Base-by-base conservation (phyloP, 768 basidiomycete species). In the Russula brevipes region DNA sequence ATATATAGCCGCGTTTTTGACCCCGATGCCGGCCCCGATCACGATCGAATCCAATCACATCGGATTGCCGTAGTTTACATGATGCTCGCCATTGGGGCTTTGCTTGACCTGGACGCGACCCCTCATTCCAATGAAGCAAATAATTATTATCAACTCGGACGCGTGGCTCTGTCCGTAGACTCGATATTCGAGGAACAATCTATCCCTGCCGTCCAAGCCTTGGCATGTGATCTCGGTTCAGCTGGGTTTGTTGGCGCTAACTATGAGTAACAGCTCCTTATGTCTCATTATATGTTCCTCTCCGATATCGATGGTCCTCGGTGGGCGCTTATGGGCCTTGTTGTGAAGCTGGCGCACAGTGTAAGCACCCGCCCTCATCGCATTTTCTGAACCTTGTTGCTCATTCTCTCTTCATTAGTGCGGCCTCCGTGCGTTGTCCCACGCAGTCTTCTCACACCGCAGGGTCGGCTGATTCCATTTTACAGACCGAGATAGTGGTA, bases 311-410 rank as follows among this genome's bases (percentile, higher is more conserved):
- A 83, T 55, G 80, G 81, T 31, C 81, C 85, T 33, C 77, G 86
- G 65, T 88, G 87, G 87, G 80, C 84, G 33, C 73, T 85, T 55
- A 86, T 87, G 85, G 87, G 87, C 52, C 77, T 88, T 36, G 81
- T 83, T 24, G 84, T 86, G 33, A 88, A 88, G 73, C 72, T 88
- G 66, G 84, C 85, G 57, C 85, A 86, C 70, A 85, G 85, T 74
- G 86, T 88, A 58, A 73, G 73, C 75, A 60, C 50, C 56, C 58
- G 52, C 58, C 56, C 52, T 64, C 54, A 66, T 66, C 62, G 59
- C 60, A 53, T 19, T 30, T 59, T 59, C 31, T 59, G 61, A 58
- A 64, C 55, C 53, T 59, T 71, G 57, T 73, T 66, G 46, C 57
- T 57, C 51, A 60, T 58, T 52, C 60, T 50, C 46, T 58, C 60